These are phyloP conservation scores for Termitomyces sp. DNA, from an alignment of 768 basidiomycete genomes.

Conservation along the genomic window DNA sequence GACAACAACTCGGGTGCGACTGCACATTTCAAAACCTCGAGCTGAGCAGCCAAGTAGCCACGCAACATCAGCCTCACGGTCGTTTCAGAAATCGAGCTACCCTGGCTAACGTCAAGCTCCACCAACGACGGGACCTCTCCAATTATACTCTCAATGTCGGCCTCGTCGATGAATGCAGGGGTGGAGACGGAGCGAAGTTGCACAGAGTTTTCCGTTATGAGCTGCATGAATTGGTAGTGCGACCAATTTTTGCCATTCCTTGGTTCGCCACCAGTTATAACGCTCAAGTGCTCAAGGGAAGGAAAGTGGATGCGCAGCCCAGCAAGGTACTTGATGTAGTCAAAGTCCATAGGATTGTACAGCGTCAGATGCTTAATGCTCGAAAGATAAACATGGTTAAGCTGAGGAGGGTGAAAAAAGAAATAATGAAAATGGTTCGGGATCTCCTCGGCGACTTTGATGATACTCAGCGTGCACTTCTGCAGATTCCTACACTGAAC, in stretches of 20 bases:
- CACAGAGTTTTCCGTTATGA: background rate
- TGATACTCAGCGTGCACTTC: constrained; percentile 1
- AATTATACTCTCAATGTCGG: constrained; percentile 9
- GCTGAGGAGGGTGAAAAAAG: background rate
- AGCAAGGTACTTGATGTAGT: constrained; percentile 7
- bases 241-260: constrained; percentile 4
- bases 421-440: background rate
- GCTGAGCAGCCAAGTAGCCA: constrained; percentile 1
- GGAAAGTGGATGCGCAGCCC: background rate
- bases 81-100: constrained; percentile 4
- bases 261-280: background rate
- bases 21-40: constrained; percentile 7
- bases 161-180: background rate
- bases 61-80: constrained; percentile 8
- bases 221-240: constrained; percentile 2
- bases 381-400: constrained; percentile 1
- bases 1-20: constrained; percentile 3
- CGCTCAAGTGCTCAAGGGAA: constrained; percentile 3
- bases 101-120: constrained; percentile 6
- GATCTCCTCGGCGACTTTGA: background rate
- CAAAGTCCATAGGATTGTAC: constrained; percentile 7
- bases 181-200: background rate
- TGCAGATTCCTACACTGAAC: background rate
- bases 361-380: constrained; percentile 7
- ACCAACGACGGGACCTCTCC: constrained; percentile 8